Evolutionary conservation across 2,329 filamentous ascomycete genomes (phyloP), one percentile per base, ranked within the genome.

Genomic region (Aspergillus nomiae): DNA sequence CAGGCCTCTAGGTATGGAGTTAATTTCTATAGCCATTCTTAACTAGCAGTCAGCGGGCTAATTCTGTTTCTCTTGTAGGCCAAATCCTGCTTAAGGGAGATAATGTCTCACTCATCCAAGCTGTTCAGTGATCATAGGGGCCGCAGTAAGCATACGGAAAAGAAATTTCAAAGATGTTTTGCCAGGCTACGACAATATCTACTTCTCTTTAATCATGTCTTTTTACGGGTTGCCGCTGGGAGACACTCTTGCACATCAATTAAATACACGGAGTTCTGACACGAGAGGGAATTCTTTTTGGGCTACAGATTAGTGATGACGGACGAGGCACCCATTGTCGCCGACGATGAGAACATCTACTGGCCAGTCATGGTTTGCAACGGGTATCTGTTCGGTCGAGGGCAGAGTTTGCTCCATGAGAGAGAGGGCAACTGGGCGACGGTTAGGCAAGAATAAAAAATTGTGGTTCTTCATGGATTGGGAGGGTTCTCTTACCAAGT

Each of bases 51-150:
- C 28, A 32, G 26, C 58, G 21, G 30, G 58, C 46, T 54, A 34
- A 36, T 32, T 30, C 19, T 2, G 36, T 21, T 34, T 14, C 21
- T 14, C 16, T 38, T 51, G 62, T 69, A 93, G 91, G 91, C 64
- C 92, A 94, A 81, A 94, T 96, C 67, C 81, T 96, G 68, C 85
- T 96, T 69, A 95, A 95, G 82, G 92, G 92, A 71, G 92, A 95
- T 81, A 95, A 94, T 73, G 91, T 96, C 57, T 92, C 91, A 38
- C 82, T 96, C 69, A 94, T 95, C 70, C 92, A 91, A 73, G 76
- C 80, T 56, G 75, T 81, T 64, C 77, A 81, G 65, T 70, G 68
- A 70, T 67, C 55, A 45, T 34, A 60, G 50, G 19, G 34, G 36
- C 34, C 51, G 45, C 26, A 53, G 48, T 51, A 34, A 65, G 14